phyloP scores from a whole-genome alignment of 768 basidiomycete species.

The Auriscalpium vulgare region DNA sequence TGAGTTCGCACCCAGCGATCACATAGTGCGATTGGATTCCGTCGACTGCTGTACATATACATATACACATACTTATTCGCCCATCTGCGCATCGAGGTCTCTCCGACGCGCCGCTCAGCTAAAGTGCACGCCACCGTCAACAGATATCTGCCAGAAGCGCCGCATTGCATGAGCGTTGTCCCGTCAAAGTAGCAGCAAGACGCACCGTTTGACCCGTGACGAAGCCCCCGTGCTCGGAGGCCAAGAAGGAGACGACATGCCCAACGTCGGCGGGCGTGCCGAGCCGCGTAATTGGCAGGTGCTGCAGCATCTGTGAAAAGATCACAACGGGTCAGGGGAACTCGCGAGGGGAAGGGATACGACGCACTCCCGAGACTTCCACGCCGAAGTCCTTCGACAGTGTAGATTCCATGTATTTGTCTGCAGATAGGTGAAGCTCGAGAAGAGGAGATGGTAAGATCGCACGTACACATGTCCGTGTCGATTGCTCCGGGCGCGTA shows the following conservation, averaged over 20 bases:
- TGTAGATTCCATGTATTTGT: background rate
- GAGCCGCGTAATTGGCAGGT: background rate
- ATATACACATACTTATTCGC: too few relatives aligned
- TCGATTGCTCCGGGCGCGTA: slow-evolving; percentile 16
- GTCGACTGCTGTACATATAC: too few relatives aligned
- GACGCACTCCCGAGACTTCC: background rate
- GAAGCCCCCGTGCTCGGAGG: slow-evolving; percentile 9
- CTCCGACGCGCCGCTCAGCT: background rate
- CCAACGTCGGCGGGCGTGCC: slow-evolving; percentile 11
- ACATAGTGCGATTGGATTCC: too few relatives aligned
- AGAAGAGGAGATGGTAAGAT: background rate
- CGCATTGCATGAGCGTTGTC: background rate
- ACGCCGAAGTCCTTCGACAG: background rate
- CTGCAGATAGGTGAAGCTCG: background rate
- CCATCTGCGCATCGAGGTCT: too few relatives aligned
- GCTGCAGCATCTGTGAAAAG: background rate
- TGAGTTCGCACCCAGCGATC: too few relatives aligned
- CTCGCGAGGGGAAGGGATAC: background rate
- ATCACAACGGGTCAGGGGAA: background rate
- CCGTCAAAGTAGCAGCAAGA: background rate
- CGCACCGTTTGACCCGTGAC: slow-evolving; percentile 8
- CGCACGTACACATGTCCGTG: slow-evolving; percentile 11
- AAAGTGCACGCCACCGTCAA: background rate
- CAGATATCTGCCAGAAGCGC: background rate
- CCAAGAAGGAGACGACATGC: slow-evolving; percentile 14